A percentile compares a stretch with the other conserved stretches of the same genome.
These are phyloP conservation scores for Diaporthe sp. DNA, from an alignment of 2,329 filamentous ascomycete species.

Conservation along the genomic window DNA sequence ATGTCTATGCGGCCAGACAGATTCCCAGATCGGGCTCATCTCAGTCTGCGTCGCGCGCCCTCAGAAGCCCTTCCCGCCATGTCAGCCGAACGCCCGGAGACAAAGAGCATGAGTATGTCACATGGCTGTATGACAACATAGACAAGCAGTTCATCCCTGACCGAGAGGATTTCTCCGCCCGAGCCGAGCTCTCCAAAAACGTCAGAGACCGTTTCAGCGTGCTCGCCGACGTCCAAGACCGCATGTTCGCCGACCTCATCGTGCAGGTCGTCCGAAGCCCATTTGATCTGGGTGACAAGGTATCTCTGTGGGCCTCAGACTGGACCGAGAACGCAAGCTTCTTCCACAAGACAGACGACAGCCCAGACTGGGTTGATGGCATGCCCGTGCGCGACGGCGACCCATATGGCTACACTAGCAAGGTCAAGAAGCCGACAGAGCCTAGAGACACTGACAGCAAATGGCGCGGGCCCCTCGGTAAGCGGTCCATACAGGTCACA, in stretches of 20 bases:
- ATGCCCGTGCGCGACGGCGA: conserved; percentile 62
- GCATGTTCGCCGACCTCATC: conserved; percentile 76
- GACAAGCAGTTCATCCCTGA: conserved; percentile 61
- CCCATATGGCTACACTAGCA: conserved; percentile 65
- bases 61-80: conserved; percentile 43
- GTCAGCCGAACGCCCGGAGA: conserved; percentile 43
- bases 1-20: conserved; percentile 55
- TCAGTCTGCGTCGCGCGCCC: conserved; percentile 45
- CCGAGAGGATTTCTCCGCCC: conserved; percentile 57
- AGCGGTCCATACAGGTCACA: conserved; percentile 78
- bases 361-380: conserved; percentile 48
- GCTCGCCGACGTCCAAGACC: conserved; percentile 72
- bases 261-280: conserved; percentile 76
- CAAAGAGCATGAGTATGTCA: conserved; percentile 60
- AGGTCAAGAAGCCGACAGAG: conserved; percentile 46
- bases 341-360: conserved; percentile 61
- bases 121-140: conserved; percentile 61
- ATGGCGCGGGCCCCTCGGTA: conserved; percentile 84
- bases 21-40: neutral
- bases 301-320: conserved; percentile 83
- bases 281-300: conserved; percentile 58
- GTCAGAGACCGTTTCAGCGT: conserved; percentile 71
- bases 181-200: conserved; percentile 57
- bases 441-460: conserved; percentile 41
- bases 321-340: conserved; percentile 81